Evolutionary conservation across 345 rosid species (phyloP).

Genomic region (Moricandia arvensis): DNA sequence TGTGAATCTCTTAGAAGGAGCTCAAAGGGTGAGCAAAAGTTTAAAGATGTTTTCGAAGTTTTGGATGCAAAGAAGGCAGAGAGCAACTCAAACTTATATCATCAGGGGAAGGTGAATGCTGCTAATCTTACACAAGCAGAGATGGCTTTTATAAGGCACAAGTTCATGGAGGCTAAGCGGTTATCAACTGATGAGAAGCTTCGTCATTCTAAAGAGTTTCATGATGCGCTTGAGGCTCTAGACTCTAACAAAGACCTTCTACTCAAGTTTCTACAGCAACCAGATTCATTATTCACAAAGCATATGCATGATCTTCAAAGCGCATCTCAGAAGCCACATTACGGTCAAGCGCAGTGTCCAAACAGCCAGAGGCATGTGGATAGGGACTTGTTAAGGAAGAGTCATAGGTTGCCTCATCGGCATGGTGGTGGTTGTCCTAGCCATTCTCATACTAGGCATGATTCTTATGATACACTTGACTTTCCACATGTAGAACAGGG

Average conservation of each 20-base stretch:
- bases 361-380: constrained; percentile 39
- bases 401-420: constrained; percentile 36
- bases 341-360: constrained; percentile 46
- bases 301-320: constrained; percentile 70
- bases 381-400: constrained; percentile 42
- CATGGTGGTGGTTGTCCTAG: constrained; percentile 38
- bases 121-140: constrained; percentile 60
- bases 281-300: constrained; percentile 77
- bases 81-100: constrained; percentile 37
- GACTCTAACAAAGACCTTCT: constrained; percentile 79
- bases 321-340: constrained; percentile 43
- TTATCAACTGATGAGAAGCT: constrained; percentile 70
- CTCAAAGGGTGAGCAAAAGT: constrained; percentile 77
- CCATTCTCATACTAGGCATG: constrained; percentile 38
- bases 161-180: constrained; percentile 73
- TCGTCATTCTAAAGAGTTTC: constrained; percentile 72
- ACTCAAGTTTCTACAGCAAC: constrained; percentile 81
- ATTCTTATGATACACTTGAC: constrained; percentile 35
- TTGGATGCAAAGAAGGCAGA: constrained; percentile 57
- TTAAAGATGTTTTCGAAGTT: constrained; percentile 97
- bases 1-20: constrained; percentile 57
- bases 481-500: constrained; percentile 44
- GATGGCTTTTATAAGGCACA: constrained; percentile 67
- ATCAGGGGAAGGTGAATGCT: constrained; percentile 36
- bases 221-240: constrained; percentile 72